Evolutionary conservation across 179 eudicot species (phyloP).

Genomic region (Silene coronaria): DNA sequence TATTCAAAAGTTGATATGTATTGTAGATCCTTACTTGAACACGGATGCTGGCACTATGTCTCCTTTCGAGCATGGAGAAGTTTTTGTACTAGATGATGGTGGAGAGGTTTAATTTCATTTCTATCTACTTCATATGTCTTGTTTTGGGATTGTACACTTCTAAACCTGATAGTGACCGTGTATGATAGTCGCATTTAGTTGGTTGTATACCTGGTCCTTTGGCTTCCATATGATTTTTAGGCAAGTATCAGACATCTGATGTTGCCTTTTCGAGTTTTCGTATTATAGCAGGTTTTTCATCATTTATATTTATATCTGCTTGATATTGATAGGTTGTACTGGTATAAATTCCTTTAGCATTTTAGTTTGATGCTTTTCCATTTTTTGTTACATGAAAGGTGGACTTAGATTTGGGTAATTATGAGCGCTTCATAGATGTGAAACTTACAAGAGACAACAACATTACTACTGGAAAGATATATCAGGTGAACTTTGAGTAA

Average conservation of each 20-base stretch:
- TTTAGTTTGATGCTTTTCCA: not conserved
- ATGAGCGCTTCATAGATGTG: conserved; percentile 89
- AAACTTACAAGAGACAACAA: conserved; percentile 89
- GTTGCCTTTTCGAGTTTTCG: not conserved
- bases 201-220: not conserved
- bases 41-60: conserved; percentile 99
- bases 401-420: conserved; percentile 91
- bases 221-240: not conserved
- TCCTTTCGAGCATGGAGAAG: conserved; percentile 97
- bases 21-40: conserved; percentile 89
- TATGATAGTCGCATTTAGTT: not conserved
- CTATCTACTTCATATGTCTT: conserved; percentile 13
- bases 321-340: not conserved
- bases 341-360: not conserved
- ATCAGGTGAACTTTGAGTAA: conserved; percentile 51
- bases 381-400: conserved; percentile 42
- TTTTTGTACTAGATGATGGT: conserved; percentile 92
- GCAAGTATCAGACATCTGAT: not conserved
- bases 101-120: conserved; percentile 64
- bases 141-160: not conserved
- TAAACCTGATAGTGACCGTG: not conserved
- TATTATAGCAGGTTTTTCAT: not conserved
- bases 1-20: conserved; percentile 1
- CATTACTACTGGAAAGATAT: conserved; percentile 94
- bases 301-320: not conserved